A percentile compares a stretch with the other conserved stretches of the same genome.
Conservation (phyloP, 306 rosid species). For the Gynostemma pentaphyllum region DNA sequence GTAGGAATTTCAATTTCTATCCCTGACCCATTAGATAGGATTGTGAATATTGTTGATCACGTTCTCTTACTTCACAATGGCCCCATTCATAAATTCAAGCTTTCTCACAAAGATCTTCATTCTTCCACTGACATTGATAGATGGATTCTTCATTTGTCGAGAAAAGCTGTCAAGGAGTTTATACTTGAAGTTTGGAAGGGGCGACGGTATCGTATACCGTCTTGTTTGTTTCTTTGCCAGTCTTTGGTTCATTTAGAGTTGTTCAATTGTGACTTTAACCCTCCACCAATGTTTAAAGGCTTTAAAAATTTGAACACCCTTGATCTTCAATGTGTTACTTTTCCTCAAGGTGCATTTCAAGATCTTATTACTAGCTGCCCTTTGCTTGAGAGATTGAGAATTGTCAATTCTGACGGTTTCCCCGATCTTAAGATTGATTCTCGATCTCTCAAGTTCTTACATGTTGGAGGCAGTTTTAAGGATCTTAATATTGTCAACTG, state of each 20-base stretch:
- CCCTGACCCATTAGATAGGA: constrained; percentile 23
- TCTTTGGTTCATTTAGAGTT: constrained; percentile 37
- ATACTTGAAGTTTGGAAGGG: constrained; percentile 53
- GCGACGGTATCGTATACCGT: constrained; percentile 41
- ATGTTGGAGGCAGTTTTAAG: constrained; percentile 45
- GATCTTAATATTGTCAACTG: constrained; percentile 38
- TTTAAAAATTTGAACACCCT: constrained; percentile 49
- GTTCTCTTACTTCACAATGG: constrained; percentile 59
- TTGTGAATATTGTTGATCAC: constrained; percentile 44
- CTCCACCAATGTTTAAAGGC: constrained; percentile 41
- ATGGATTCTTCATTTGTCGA: constrained; percentile 37
- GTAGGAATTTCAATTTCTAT: constrained; percentile 18
- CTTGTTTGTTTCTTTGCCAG: constrained; percentile 36
- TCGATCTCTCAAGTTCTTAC: constrained; percentile 39
- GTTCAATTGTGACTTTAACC: constrained; percentile 42
- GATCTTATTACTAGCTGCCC: constrained; percentile 38
- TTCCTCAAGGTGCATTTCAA: constrained; percentile 44
- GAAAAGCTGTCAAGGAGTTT: constrained; percentile 37
- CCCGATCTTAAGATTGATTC: constrained; percentile 36
- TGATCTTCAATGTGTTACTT: constrained; percentile 54
- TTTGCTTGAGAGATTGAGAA: constrained; percentile 37
- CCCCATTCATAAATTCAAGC: constrained; percentile 22
- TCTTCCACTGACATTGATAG: constrained; percentile 50
- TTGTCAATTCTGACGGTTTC: constrained; percentile 54
- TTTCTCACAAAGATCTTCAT: no score